A percentile compares a stretch with the other conserved stretches of the same genome.
These are phyloP conservation scores for Solanum megistacrolobum DNA, from an alignment of 257 asterid species.

Conservation along the genomic window DNA sequence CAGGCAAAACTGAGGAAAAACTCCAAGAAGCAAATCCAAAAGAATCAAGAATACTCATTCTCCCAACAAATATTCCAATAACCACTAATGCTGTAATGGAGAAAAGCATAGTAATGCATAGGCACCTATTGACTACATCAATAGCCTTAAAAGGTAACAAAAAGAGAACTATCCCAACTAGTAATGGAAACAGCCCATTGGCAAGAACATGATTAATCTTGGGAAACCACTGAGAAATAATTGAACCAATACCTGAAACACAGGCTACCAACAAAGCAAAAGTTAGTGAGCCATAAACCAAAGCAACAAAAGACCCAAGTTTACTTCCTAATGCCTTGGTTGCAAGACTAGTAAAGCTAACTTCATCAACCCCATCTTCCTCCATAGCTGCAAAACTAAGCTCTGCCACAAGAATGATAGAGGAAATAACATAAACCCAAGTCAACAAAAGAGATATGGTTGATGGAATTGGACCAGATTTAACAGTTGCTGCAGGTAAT, in stretches of 20 bases:
- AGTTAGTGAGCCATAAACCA: conserved; percentile 25
- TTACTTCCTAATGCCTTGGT: conserved; percentile 19
- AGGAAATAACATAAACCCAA: conserved; percentile 29
- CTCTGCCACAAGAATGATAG: conserved; percentile 30
- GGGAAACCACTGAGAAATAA: conserved; percentile 24
- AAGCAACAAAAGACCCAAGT: conserved; percentile 26
- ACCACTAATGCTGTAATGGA: conserved; percentile 21
- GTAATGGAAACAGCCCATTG: conserved; percentile 19
- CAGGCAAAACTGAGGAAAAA: conserved; percentile 22
- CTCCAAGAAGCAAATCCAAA: conserved; percentile 24
- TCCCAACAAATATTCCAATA: conserved; percentile 18
- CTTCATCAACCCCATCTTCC: conserved; percentile 26
- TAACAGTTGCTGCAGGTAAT: conserved; percentile 24
- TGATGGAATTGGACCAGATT: conserved; percentile 28
- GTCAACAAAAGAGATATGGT: conserved; percentile 17
- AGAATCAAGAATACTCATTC: conserved; percentile 16
- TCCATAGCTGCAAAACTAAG: conserved; percentile 34
- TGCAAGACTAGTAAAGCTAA: conserved; percentile 29
- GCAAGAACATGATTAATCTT: conserved; percentile 15
- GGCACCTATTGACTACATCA: conserved; percentile 18
- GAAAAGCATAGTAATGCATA: conserved; percentile 23
- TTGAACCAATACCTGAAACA: conserved; percentile 34
- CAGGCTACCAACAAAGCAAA: conserved; percentile 27
- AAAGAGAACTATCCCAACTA: conserved; percentile 9
- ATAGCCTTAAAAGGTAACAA: conserved; percentile 19